phyloP scores from a whole-genome alignment of 164 flowering plant genomes.

The Amborella trichopoda region DNA sequence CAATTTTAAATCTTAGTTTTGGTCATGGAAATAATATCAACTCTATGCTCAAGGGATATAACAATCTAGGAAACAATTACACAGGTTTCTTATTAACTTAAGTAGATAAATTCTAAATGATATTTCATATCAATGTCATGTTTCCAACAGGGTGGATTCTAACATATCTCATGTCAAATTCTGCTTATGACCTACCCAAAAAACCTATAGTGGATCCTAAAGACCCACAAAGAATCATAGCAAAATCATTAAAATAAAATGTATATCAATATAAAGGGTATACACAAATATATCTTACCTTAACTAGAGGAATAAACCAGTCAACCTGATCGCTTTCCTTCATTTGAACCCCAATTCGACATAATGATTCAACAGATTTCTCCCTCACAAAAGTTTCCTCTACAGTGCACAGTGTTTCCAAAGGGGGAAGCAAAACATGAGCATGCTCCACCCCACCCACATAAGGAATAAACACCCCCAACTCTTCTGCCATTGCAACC shows the following conservation, averaged over 20 bases:
- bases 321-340: constrained; percentile 77
- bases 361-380: constrained; percentile 85
- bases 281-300: constrained; percentile 33
- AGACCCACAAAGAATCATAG: no score
- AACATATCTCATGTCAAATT: no score
- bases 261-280: not conserved
- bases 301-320: constrained; percentile 69
- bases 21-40: no score
- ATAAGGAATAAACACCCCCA: constrained; percentile 87
- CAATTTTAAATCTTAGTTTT: no score
- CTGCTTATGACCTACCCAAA: no score
- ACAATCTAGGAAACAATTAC: no score
- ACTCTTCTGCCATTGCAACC: constrained; percentile 88
- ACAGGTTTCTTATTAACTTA: no score
- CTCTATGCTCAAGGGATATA: no score
- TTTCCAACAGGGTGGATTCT: no score
- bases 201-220: no score
- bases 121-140: no score
- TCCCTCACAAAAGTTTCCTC: constrained; percentile 97
- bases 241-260: not conserved
- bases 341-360: constrained; percentile 85
- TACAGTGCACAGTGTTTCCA: constrained; percentile 82
- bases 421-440: constrained; percentile 66
- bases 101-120: no score
- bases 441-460: constrained; percentile 91